Conservation (phyloP, 2,329 filamentous ascomycete species). For the Cylindrodendrum hubeiense region DNA sequence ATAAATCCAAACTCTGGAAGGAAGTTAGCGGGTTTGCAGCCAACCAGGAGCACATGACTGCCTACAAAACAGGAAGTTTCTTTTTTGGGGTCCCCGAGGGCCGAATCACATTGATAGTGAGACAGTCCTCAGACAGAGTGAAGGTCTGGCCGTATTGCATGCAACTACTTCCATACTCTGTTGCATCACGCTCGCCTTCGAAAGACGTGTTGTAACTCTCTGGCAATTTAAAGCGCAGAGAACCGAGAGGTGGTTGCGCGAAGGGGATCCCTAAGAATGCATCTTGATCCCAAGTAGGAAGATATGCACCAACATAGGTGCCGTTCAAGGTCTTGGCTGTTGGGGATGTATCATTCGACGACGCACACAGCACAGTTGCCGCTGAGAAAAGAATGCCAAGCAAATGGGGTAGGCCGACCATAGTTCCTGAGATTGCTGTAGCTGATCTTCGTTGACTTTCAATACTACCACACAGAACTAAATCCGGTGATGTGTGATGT, state of each 20-base stretch:
- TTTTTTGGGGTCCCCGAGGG: constrained; percentile 49
- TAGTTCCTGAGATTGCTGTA: background rate
- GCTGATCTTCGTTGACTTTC: background rate
- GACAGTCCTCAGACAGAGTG: constrained; percentile 62
- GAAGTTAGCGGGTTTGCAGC: constrained; percentile 24
- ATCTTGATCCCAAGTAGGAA: constrained; percentile 52
- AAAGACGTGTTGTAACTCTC: constrained; percentile 49
- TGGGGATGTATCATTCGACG: constrained; percentile 8
- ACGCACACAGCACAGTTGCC: background rate
- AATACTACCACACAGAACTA: background rate
- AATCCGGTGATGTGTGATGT: background rate
- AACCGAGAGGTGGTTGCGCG: constrained; percentile 53
- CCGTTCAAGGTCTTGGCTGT: constrained; percentile 41
- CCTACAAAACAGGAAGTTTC: constrained; percentile 52
- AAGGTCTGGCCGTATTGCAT: constrained; percentile 59
- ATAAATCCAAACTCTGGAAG: constrained; percentile 66
- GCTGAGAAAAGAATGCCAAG: background rate
- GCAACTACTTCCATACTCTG: constrained; percentile 58
- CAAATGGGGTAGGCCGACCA: background rate
- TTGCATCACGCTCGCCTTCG: constrained; percentile 53
- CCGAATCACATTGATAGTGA: constrained; percentile 57
- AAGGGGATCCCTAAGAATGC: constrained; percentile 56
- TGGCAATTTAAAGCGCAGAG: constrained; percentile 53
- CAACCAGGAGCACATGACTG: background rate
- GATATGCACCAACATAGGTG: constrained; percentile 46